Evolutionary conservation across 345 rosid species (phyloP).

Genomic region (Raphanus sativus): DNA sequence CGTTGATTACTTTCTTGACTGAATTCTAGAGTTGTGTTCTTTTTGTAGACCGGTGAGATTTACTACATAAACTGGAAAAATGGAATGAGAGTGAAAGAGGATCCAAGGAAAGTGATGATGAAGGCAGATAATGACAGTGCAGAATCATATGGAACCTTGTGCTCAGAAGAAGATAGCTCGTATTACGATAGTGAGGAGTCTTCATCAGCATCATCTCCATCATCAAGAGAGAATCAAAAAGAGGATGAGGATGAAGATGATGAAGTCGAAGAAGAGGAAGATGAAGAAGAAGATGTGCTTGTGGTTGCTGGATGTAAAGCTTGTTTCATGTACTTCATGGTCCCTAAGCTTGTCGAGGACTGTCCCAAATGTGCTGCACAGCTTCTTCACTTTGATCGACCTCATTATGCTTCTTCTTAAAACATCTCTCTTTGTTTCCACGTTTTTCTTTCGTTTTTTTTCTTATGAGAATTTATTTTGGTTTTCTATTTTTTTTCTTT

Average conservation of each 20-base stretch:
- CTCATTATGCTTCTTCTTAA: constrained; percentile 50
- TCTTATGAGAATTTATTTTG: constrained; percentile 27
- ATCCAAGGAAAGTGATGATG: constrained; percentile 56
- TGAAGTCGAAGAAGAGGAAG: constrained; percentile 20
- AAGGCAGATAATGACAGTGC: constrained; percentile 39
- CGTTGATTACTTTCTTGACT: constrained; percentile 3
- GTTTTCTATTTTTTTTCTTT: constrained; percentile 3
- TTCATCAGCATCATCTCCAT: constrained; percentile 62
- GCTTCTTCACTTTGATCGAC: constrained; percentile 84
- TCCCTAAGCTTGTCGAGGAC: constrained; percentile 76
- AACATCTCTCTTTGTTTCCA: constrained; percentile 4
- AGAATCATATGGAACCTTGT: constrained; percentile 44
- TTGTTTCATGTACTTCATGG: constrained; percentile 98
- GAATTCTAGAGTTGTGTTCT: not conserved
- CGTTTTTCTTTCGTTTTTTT: not conserved
- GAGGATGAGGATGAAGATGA: constrained; percentile 17
- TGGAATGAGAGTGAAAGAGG: constrained; percentile 81
- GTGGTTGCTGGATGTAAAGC: constrained; percentile 96
- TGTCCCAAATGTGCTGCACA: constrained; percentile 90
- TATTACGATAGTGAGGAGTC: constrained; percentile 73
- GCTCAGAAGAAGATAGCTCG: constrained; percentile 63
- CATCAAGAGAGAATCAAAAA: constrained; percentile 45
- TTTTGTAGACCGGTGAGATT: constrained; percentile 77
- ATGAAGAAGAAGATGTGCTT: constrained; percentile 55
- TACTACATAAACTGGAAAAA: constrained; percentile 92